Evolutionary conservation across 176 grass and related monocot genomes (phyloP).

Genomic region (Avena sativa): DNA sequence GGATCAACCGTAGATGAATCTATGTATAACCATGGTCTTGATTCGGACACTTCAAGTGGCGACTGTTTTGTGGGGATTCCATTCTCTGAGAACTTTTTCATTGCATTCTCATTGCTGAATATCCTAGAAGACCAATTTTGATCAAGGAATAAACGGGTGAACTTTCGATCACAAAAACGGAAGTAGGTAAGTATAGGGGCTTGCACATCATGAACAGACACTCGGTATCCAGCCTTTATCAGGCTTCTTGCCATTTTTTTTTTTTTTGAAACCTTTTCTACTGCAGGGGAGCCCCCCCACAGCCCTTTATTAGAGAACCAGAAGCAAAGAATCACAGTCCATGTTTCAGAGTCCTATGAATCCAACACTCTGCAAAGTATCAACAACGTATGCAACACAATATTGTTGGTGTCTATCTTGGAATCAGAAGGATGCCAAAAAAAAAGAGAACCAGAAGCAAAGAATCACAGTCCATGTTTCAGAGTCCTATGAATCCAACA

Average conservation of each 20-base stretch:
- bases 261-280: too few species aligned
- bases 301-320: too few species aligned
- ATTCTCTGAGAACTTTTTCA: conserved; percentile 77
- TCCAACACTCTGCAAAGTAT: conserved; percentile 65
- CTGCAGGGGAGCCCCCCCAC: too few species aligned
- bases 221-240: conserved; percentile 68
- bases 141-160: background rate
- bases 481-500: conserved; percentile 87
- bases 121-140: background rate
- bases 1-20: conserved; percentile 94
- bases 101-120: conserved; percentile 66
- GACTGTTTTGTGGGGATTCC: conserved; percentile 69
- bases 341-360: conserved; percentile 95
- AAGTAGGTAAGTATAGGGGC: background rate
- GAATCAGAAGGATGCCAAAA: background rate
- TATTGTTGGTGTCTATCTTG: background rate
- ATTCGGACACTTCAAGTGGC: conserved; percentile 71
- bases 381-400: background rate
- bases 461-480: conserved; percentile 83
- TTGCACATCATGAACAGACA: conserved; percentile 89
- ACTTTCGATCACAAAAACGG: background rate
- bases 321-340: conserved; percentile 54
- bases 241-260: conserved; percentile 82
- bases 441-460: too few species aligned
- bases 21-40: conserved; percentile 91